Conservation (phyloP, 2,329 filamentous ascomycete species). For the Mycosphaerelloides madeirae region DNA sequence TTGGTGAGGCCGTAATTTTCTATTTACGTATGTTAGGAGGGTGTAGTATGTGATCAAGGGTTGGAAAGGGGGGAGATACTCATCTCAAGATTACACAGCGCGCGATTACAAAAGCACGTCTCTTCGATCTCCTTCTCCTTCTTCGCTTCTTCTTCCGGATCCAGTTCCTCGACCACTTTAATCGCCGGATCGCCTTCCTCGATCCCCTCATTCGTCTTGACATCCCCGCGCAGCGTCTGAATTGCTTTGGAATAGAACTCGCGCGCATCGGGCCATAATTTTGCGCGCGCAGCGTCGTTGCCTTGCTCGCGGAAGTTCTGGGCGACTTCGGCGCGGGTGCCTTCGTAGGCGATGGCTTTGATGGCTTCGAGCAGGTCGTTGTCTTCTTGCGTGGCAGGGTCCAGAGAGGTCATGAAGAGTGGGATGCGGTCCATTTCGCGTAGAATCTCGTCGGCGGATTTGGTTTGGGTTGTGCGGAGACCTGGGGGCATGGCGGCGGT, state of each 20-base stretch:
- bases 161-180: constrained; percentile 42
- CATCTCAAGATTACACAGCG: constrained; percentile 82
- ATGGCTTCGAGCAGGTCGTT: constrained; percentile 82
- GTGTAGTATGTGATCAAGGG: not conserved
- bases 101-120: constrained; percentile 77
- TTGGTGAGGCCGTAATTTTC: constrained; percentile 85
- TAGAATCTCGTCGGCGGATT: constrained; percentile 57
- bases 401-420: constrained; percentile 92
- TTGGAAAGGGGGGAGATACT: constrained; percentile 41
- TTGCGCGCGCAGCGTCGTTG: constrained; percentile 76
- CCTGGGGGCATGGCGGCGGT: constrained; percentile 51
- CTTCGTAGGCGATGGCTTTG: constrained; percentile 87
- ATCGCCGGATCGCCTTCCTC: constrained; percentile 1
- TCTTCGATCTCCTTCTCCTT: constrained; percentile 65
- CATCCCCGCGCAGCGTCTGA: constrained; percentile 51
- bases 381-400: constrained; percentile 56
- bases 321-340: constrained; percentile 76
- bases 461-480: constrained; percentile 54
- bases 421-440: constrained; percentile 66
- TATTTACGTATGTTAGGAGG: constrained; percentile 30
- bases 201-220: constrained; percentile 13
- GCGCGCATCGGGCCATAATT: constrained; percentile 73
- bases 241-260: constrained; percentile 92
- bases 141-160: constrained; percentile 47
- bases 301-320: constrained; percentile 84